Percentiles rank a stretch among this genome's conserved stretches.
phyloP scores from a whole-genome alignment of 31 red algal genomes.

The Odonthalia washingtoniensis region DNA sequence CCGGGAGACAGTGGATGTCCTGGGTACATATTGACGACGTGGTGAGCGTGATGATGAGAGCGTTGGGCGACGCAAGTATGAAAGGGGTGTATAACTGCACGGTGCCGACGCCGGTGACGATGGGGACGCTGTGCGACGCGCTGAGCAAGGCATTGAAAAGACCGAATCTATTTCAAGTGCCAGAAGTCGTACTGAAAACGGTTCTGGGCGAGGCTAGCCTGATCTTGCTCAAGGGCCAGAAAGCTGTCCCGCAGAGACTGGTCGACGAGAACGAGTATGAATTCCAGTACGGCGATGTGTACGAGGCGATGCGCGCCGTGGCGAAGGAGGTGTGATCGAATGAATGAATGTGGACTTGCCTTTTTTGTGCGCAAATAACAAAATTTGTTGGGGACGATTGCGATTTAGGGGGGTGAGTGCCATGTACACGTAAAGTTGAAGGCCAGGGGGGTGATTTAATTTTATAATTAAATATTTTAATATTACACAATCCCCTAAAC shows the following conservation, averaged over 20 bases:
- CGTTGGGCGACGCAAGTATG: slow-evolving; percentile 42
- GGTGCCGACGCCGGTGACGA: slow-evolving; percentile 77
- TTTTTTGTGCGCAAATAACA: too few relatives aligned
- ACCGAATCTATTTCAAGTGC: slow-evolving; percentile 88
- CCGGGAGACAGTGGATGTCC: slow-evolving; percentile 88
- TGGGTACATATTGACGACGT: slow-evolving; percentile 92
- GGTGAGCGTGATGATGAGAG: slow-evolving; percentile 54
- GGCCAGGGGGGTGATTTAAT: too few relatives aligned
- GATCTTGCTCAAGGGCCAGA: slow-evolving; percentile 87
- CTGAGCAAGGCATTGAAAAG: slow-evolving; percentile 72
- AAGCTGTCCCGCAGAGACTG: slow-evolving; percentile 77
- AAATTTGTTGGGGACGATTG: too few relatives aligned
- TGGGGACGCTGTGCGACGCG: slow-evolving; percentile 60
- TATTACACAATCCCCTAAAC: too few relatives aligned
- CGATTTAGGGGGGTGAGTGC: too few relatives aligned
- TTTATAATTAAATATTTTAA: too few relatives aligned
- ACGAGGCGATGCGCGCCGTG: slow-evolving; percentile 63
- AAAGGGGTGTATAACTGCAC: slow-evolving; percentile 88
- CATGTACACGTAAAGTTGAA: too few relatives aligned
- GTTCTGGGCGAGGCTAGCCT: slow-evolving; percentile 66
- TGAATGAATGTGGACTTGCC: too few relatives aligned
- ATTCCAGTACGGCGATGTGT: slow-evolving; percentile 63
- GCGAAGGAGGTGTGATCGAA: slow-evolving; percentile 43
- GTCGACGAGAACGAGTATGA: slow-evolving; percentile 62
- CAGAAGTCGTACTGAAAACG: slow-evolving; percentile 61